These are phyloP conservation scores for Lolium perenne DNA, from an alignment of 176 grass and related monocot genomes.

Conservation along the genomic window DNA sequence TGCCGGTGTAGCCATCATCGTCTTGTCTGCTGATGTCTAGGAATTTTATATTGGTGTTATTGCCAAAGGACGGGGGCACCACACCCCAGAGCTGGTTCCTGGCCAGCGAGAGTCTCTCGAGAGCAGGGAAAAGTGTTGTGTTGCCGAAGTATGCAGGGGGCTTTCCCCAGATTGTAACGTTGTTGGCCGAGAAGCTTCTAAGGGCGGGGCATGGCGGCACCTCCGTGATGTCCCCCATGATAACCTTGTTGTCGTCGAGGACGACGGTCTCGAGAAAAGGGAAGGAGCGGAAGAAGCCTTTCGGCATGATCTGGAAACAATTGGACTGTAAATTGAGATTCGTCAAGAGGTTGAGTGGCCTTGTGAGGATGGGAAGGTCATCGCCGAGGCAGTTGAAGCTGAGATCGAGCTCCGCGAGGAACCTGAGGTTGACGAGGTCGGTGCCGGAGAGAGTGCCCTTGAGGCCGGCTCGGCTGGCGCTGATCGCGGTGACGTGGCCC, in stretches of 20 bases:
- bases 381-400: not conserved
- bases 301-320: not conserved
- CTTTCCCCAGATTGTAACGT: not conserved
- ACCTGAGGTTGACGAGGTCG: conserved; percentile 8
- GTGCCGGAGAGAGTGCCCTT: not conserved
- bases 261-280: not conserved
- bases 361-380: conserved; percentile 4
- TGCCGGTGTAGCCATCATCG: too few relatives aligned
- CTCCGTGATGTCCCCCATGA: not conserved
- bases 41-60: conserved; percentile 25
- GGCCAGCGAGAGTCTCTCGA: not conserved
- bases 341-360: not conserved
- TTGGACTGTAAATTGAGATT: not conserved
- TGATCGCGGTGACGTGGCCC: conserved; percentile 26
- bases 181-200: conserved; percentile 16
- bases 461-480: conserved; percentile 33
- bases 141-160: not conserved
- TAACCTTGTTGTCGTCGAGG: conserved; percentile 1
- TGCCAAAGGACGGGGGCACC: not conserved
- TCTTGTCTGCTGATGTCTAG: conserved; percentile 22
- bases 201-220: not conserved
- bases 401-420: conserved; percentile 21
- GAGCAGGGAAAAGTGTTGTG: not conserved
- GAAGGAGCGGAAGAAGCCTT: not conserved
- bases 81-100: not conserved